phyloP scores from a whole-genome alignment of 2,329 filamentous ascomycete genomes.

The Fusarium nanum region DNA sequence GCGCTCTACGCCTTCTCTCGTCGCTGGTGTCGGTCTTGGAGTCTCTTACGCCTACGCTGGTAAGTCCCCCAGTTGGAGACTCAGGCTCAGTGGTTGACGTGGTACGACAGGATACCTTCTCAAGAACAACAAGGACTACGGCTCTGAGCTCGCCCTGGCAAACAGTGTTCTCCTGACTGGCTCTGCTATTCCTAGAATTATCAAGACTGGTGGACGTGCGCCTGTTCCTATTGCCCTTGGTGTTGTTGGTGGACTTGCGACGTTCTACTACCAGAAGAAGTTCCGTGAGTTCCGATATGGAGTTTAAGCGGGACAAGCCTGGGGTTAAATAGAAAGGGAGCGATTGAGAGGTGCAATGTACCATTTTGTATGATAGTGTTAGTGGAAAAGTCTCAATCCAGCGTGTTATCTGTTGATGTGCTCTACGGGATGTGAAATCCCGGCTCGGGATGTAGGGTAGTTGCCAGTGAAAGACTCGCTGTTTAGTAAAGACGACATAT shows the following conservation, averaged over 20 bases:
- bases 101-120: conserved; percentile 53
- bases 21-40: conserved; percentile 43
- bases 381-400: background rate
- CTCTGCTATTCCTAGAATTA: conserved; percentile 53
- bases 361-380: background rate
- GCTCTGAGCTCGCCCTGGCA: conserved; percentile 55
- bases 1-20: conserved; percentile 44
- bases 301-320: conserved; percentile 45
- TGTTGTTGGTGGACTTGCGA: conserved; percentile 51
- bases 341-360: background rate
- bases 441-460: background rate
- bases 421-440: no score
- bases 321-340: no score
- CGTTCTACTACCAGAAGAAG: conserved; percentile 58
- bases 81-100: no score
- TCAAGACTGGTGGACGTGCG: conserved; percentile 54
- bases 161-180: conserved; percentile 54
- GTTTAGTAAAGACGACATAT: no score
- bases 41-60: conserved; percentile 45
- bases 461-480: no score
- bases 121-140: conserved; percentile 57
- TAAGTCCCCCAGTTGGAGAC: no score
- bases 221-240: conserved; percentile 53
- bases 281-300: conserved; percentile 55
- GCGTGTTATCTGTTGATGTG: background rate